Conservation (phyloP, 495 filamentous ascomycete species). For the Xylaria longipes region DNA sequence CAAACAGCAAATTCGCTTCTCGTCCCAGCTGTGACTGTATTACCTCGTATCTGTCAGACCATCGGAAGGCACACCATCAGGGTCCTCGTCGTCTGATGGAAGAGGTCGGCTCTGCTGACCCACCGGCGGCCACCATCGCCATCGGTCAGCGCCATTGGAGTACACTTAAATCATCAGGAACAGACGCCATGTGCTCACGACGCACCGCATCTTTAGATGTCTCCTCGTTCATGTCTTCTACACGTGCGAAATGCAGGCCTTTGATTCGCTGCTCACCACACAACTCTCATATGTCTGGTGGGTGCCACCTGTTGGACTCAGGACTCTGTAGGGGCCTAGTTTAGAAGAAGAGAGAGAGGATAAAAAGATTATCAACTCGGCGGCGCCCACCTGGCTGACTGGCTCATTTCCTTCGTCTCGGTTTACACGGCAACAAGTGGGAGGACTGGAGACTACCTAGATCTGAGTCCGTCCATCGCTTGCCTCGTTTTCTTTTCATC, state of each 20-base stretch:
- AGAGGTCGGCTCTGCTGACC: conserved; percentile 20
- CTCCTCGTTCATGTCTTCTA: conserved; percentile 22
- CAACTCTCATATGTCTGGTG: neutral
- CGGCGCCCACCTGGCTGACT: conserved; percentile 20
- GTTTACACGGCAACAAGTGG: conserved; percentile 9
- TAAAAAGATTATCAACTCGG: conserved; percentile 5
- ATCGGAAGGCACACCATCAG: neutral
- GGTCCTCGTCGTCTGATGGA: conserved; percentile 19
- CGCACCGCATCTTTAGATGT: conserved; percentile 1
- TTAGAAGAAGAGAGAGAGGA: neutral
- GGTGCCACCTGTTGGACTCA: neutral
- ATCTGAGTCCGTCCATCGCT: neutral
- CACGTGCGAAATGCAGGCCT: conserved; percentile 38
- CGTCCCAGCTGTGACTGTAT: neutral
- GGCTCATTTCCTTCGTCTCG: neutral
- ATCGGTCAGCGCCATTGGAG: neutral
- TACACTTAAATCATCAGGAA: conserved; percentile 8
- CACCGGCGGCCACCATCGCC: neutral
- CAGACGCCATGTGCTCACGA: conserved; percentile 16
- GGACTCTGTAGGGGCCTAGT: neutral
- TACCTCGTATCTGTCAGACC: neutral
- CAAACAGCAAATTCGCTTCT: neutral
- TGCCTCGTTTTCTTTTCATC: conserved; percentile 1
- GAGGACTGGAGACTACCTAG: neutral
- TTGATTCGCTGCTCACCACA: conserved; percentile 34